Percentiles rank a stretch among this genome's conserved stretches.
Evolutionary conservation across 306 rosid species (phyloP).

Genomic region (Herpetospermum pedunculosum): DNA sequence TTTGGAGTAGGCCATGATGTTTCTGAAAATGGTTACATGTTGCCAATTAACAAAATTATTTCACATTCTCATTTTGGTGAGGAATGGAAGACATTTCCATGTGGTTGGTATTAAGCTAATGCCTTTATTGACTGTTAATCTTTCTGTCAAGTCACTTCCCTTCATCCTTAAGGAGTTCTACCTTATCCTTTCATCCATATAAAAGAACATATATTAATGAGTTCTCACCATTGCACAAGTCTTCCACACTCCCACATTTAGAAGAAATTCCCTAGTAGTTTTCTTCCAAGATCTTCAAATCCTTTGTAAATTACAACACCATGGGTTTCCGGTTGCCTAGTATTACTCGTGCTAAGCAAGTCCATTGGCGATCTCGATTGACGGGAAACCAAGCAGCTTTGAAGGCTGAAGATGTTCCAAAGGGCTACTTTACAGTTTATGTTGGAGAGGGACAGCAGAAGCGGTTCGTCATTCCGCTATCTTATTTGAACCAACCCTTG

Average conservation of each 20-base stretch:
- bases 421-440: not conserved
- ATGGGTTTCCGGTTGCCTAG: slow-evolving; percentile 13
- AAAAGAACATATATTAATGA: slow-evolving; percentile 1
- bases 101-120: not conserved
- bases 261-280: not conserved
- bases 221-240: slow-evolving; percentile 3
- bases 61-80: not conserved
- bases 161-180: not conserved
- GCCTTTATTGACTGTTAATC: not conserved
- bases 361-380: not conserved
- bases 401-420: not conserved
- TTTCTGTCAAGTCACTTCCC: not conserved
- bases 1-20: not conserved
- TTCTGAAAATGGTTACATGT: not conserved
- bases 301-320: not conserved
- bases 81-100: not conserved
- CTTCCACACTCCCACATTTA: not conserved
- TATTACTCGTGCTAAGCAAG: slow-evolving; percentile 4
- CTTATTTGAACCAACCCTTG: slow-evolving; percentile 28
- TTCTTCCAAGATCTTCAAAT: not conserved
- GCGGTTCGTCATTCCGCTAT: slow-evolving; percentile 19
- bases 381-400: not conserved
- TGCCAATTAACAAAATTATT: not conserved
- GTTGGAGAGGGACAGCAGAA: not conserved
- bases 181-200: slow-evolving; percentile 16